Evolutionary conservation across 2,329 filamentous ascomycete species (phyloP).

Genomic region (Fusarium piperis): DNA sequence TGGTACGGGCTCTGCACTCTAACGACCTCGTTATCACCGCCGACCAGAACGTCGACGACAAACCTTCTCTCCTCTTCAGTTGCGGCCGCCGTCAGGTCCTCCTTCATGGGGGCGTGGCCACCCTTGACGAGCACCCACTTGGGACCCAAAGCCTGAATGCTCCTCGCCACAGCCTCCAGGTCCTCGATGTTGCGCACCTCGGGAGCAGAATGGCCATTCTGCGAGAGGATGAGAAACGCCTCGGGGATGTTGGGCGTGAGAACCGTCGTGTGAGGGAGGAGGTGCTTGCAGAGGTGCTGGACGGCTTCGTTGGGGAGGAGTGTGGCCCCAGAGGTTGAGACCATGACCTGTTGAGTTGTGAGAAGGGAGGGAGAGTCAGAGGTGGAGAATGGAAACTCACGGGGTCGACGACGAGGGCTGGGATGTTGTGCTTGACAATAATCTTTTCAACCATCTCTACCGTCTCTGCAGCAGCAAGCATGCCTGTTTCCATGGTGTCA

Average conservation of each 20-base stretch:
- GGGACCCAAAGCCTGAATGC: conserved; percentile 75
- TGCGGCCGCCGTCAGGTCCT: conserved; percentile 67
- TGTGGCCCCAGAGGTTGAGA: conserved; percentile 80
- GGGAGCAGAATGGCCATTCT: conserved; percentile 53
- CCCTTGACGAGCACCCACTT: conserved; percentile 89
- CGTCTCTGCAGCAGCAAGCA: conserved; percentile 52
- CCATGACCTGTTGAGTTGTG: conserved; percentile 77
- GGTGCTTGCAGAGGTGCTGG: conserved; percentile 62
- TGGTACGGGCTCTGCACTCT: conserved; percentile 78
- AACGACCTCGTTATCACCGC: conserved; percentile 62
- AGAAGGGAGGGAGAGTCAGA: not conserved
- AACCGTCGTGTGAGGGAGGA: conserved; percentile 74
- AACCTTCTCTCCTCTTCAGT: conserved; percentile 67
- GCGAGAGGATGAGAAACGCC: conserved; percentile 70
- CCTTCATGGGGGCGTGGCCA: conserved; percentile 83
- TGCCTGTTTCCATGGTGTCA: conserved; percentile 42
- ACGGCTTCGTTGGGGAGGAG: conserved; percentile 75
- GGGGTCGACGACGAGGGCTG: conserved; percentile 50
- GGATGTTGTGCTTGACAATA: conserved; percentile 45
- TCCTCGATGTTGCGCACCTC: conserved; percentile 68
- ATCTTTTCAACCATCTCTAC: conserved; percentile 48
- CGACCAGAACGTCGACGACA: conserved; percentile 82
- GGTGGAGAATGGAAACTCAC: conserved; percentile 35
- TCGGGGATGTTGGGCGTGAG: conserved; percentile 84
- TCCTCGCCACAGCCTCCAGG: conserved; percentile 73